Evolutionary conservation across 164 flowering plant species (phyloP), one percentile per base, ranked within the genome.

Genomic region (Vitis riparia): DNA sequence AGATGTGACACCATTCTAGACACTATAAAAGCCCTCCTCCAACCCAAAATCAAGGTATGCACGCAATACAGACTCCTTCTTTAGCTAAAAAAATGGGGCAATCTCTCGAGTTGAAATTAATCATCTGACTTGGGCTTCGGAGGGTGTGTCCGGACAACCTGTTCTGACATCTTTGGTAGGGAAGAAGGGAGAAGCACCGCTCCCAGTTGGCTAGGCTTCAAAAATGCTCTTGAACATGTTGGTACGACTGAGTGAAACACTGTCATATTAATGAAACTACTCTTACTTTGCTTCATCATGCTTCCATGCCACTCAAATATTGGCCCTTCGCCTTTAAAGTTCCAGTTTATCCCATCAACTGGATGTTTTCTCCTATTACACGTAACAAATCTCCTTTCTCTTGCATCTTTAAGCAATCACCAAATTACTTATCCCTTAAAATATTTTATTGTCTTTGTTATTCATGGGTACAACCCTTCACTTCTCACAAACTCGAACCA

Each of bases 361-460:
- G 11, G 2, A 61, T 30, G 48, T 9, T 30, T 10, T 61, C 63
- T 61, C 5, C 37, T 3, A 15, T 61, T 8, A 61, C 63, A 29
- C 0, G n/a, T 61, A 16, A 61, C 63, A 16, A 61, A 61, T 61
- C 63, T 61, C 37, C 14, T n/a, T 61, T 61, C 63, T 61, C n/a
- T 61, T 8, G 29, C n/a, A 5, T 61, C 63, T 61, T 61, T 37
- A 61, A 61, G 63, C 44, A 61, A 14, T 61, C 63, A 61, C 63
- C 63, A 9, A 61, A 37, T 61, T 61, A 61, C 15, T 61, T 61
- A 11, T 61, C n/a, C n/a, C 17, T 61, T 12, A 19, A 27, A 61
- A 61, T n/a, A 29, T 61, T 61, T 0, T 0, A 0, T 32, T 32
- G 44, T 32, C 6, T 32, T 6, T 6, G 0, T 32, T 32, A 32